Conservation (phyloP, 192 early-diverging fungal species). For the Anaeromyces robustus region DNA sequence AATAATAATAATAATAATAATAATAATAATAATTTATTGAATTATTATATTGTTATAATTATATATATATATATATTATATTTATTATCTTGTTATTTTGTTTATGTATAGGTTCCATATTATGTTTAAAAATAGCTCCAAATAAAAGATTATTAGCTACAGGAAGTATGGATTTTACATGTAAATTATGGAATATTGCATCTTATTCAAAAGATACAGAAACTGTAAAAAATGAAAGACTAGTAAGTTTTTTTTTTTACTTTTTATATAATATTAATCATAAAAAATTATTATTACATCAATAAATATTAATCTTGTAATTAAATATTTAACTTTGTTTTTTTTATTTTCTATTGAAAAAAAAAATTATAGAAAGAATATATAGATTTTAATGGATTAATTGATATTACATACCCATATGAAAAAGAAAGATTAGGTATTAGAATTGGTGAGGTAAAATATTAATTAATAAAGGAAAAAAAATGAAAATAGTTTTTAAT, state of each 20-base stretch:
- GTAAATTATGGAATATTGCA: conserved; percentile 34
- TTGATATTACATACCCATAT: conserved; percentile 3
- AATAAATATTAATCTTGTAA: no score
- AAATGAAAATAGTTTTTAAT: no score
- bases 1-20: no score
- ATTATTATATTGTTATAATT: background rate
- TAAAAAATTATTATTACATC: no score
- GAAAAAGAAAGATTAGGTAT: conserved; percentile 5
- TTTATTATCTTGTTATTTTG: no score
- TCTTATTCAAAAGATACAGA: conserved; percentile 27
- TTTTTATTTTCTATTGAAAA: no score
- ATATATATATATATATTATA: background rate
- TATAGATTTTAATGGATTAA: background rate
- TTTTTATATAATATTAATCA: no score
- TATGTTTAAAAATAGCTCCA: conserved; percentile 19
- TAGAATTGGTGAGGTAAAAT: conserved; percentile 15
- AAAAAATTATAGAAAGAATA: conserved; percentile 2
- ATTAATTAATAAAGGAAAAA: no score
- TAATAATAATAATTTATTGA: no score
- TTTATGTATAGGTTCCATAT: conserved; percentile 16
- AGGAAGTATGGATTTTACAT: conserved; percentile 30
- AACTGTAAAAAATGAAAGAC: conserved; percentile 15
- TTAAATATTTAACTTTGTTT: no score
- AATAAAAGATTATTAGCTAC: conserved; percentile 26
- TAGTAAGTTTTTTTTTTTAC: conserved; percentile 2